Evolutionary conservation across 169 alveolate genomes (phyloP).

Genomic region (Eimeria falciformis): DNA sequence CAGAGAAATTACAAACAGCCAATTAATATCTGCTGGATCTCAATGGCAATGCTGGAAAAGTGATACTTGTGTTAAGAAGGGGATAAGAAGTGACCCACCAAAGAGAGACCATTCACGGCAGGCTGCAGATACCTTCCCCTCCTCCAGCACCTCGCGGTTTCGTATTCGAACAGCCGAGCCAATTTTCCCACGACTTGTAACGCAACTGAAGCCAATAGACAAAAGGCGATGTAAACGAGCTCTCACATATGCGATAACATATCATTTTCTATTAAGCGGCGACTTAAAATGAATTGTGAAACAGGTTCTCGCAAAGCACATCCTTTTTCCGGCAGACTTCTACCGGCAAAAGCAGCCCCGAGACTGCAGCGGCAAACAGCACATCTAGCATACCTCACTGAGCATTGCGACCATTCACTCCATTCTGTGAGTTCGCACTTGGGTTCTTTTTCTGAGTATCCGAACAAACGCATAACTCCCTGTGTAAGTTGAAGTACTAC

Average conservation of each 20-base stretch:
- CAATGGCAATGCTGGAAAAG: no score
- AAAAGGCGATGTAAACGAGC: not conserved
- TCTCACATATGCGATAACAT: no score
- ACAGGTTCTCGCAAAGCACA: no score
- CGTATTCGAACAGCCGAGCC: slow-evolving; percentile 42
- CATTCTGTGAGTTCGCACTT: slow-evolving; percentile 56
- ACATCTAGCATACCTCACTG: slow-evolving; percentile 24
- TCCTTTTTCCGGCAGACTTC: no score
- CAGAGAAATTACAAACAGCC: no score
- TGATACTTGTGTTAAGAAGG: not conserved
- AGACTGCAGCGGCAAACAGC: no score
- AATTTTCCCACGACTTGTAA: not conserved
- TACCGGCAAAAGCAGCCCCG: no score
- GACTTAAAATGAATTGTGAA: no score
- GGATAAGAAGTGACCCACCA: not conserved
- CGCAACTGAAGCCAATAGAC: not conserved
- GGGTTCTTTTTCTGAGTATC: slow-evolving; percentile 6
- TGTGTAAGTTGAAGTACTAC: not conserved
- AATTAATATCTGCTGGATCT: no score
- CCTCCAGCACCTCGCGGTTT: slow-evolving; percentile 12
- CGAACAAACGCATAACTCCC: not conserved
- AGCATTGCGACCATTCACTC: slow-evolving; percentile 59
- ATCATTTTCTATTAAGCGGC: no score
- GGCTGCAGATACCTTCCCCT: not conserved
- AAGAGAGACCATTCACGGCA: slow-evolving; percentile 1